Evolutionary conservation across 805 yeast species (phyloP), one percentile per base, ranked within the genome.

Genomic region (Candida suzukii): DNA sequence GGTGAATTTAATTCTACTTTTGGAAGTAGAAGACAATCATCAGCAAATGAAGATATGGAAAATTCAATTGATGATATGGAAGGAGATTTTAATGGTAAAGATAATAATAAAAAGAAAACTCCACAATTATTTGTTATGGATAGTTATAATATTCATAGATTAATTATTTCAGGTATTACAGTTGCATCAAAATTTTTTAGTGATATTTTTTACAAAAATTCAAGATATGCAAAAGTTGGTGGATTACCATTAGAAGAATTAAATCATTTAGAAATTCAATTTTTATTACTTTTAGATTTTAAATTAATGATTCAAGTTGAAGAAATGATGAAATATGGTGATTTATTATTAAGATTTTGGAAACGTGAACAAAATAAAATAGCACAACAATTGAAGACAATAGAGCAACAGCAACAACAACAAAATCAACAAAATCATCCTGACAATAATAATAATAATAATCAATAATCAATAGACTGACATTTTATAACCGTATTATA

Each of bases 131-230:
- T 93, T 60, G 95, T 91, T 10, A 87, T 93, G 90, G 98, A 93
- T 63, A 83, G 95, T 43, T 91, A 84, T 63, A 93, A 93, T 60
- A 88, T 93, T 47, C 99, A 93, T 64, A 73, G 99, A 46, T 71
- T 93, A 48, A 86, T 93, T 39, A 91, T 93, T 37, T 84, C 95
- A 12, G 98, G 97, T 4, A 83, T 93, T 45, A 91, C 99, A 0
- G 97, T 93, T 21, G 87, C 95, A 22, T 84, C 95, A 30, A 93
- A 93, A 66, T 91, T 91, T 61, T 90, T 90, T 61, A 81, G 91
- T 53, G 98, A 91, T 63, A 87, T 90, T 38, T 91, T 90, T 56
- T 91, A 91, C 70, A 91, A 91, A 57, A 91, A 91, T 60, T 80
- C 93, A 41, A 74, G 98, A 48, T 91, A 91, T 60, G 96, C 97